Evolutionary conservation across 2,329 filamentous ascomycete species (phyloP).

Genomic region (Diaporthe australafricana): DNA sequence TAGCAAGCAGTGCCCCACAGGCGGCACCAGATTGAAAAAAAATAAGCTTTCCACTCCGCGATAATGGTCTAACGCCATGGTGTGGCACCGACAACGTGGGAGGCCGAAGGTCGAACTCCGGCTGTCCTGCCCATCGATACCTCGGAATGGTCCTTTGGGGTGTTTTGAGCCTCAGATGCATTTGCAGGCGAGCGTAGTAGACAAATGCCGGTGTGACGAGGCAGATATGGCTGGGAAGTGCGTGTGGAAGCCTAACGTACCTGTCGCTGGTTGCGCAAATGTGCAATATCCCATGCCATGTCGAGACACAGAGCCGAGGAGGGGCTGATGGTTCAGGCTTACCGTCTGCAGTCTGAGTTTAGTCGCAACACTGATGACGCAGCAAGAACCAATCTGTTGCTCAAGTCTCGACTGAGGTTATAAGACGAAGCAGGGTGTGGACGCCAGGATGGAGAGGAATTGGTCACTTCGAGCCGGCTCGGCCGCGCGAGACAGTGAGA

Average conservation of each 20-base stretch:
- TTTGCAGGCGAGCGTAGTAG: neutral
- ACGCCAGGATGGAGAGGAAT: neutral
- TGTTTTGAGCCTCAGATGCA: neutral
- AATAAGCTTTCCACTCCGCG: neutral
- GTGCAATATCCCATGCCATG: conserved; percentile 10
- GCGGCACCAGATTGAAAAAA: neutral
- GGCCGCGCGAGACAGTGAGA: neutral
- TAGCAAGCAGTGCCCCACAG: neutral
- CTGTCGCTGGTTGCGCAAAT: conserved; percentile 5
- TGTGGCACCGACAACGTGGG: neutral
- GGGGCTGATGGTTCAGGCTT: neutral
- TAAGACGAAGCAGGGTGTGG: neutral
- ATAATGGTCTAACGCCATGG: neutral
- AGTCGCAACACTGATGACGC: neutral
- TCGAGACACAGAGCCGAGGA: neutral
- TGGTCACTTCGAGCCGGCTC: neutral
- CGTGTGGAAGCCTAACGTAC: neutral
- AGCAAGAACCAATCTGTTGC: neutral
- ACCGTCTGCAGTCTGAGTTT: neutral
- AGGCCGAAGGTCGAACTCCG: neutral
- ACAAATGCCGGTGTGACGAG: conserved; percentile 4
- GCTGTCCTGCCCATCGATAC: neutral
- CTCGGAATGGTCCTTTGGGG: neutral
- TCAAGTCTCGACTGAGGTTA: neutral
- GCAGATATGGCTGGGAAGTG: neutral